A percentile compares a stretch with the other conserved stretches of the same genome.
These are phyloP conservation scores for Solanum virginianum DNA, from an alignment of 257 asterid species.

Conservation along the genomic window DNA sequence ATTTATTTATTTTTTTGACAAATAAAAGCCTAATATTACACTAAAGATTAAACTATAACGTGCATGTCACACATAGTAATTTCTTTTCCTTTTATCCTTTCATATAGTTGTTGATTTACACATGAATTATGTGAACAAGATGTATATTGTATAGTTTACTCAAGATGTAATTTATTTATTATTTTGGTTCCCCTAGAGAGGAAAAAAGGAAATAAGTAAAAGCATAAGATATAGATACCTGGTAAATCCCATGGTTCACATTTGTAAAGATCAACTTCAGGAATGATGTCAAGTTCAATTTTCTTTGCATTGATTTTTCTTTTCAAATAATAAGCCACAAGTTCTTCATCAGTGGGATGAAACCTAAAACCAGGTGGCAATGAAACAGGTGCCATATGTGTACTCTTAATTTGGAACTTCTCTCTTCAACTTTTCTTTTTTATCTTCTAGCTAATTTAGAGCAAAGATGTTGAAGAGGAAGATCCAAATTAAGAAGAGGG, in stretches of 20 bases:
- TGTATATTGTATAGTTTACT: not conserved
- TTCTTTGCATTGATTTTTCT: conserved; percentile 75
- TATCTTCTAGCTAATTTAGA: not conserved
- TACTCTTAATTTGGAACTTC: not conserved
- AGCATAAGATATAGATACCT: conserved; percentile 25
- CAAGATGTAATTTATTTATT: not conserved
- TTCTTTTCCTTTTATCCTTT: not conserved
- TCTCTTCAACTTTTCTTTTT: not conserved
- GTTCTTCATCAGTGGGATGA: conserved; percentile 98
- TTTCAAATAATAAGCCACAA: conserved; percentile 86
- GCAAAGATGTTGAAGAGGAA: conserved; percentile 9
- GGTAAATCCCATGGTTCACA: conserved; percentile 99
- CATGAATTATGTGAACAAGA: not conserved
- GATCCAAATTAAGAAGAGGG: not conserved
- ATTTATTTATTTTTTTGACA: not conserved
- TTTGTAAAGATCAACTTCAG: conserved; percentile 97
- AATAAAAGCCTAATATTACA: not conserved
- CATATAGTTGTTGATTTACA: not conserved
- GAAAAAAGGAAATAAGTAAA: not conserved
- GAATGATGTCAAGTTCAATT: conserved; percentile 89
- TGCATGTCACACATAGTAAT: not conserved
- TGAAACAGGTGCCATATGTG: conserved; percentile 75
- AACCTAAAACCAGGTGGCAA: conserved; percentile 96
- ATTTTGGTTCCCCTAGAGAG: not conserved
- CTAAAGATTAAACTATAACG: not conserved